Percentiles rank a stretch among this genome's conserved stretches.
phyloP scores from a whole-genome alignment of 164 flowering plant species.

The Berberis thunbergii region DNA sequence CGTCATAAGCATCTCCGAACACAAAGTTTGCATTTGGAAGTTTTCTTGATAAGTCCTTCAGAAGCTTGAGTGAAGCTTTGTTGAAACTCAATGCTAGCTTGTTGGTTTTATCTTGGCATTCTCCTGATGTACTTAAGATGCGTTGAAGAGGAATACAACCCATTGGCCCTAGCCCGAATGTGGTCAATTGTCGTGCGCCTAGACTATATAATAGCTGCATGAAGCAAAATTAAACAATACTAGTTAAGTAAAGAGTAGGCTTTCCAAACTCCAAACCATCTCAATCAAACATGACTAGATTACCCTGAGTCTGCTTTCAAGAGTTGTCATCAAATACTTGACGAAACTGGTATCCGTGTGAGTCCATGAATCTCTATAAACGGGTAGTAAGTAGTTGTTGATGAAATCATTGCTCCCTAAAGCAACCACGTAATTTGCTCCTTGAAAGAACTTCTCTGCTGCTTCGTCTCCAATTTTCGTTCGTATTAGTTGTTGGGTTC shows the following conservation, averaged over 20 bases:
- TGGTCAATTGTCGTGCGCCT: conserved; percentile 71
- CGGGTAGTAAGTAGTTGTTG: conserved; percentile 81
- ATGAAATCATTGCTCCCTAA: conserved; percentile 97
- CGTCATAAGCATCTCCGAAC: conserved; percentile 90
- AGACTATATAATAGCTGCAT: conserved; percentile 48
- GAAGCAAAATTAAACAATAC: background rate
- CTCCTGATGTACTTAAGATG: conserved; percentile 51
- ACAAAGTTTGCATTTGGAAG: conserved; percentile 57
- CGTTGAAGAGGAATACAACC: conserved; percentile 97
- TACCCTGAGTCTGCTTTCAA: conserved; percentile 57
- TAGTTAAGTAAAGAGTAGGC: background rate
- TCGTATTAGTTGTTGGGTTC: conserved; percentile 53
- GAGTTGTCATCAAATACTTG: conserved; percentile 51
- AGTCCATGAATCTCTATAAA: conserved; percentile 71
- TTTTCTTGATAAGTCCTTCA: conserved; percentile 25
- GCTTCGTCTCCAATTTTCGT: conserved; percentile 46
- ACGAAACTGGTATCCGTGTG: conserved; percentile 55
- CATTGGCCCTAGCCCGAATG: conserved; percentile 94
- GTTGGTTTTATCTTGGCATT: conserved; percentile 61
- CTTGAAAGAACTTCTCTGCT: conserved; percentile 62
- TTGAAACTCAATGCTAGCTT: conserved; percentile 68
- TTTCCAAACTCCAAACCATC: background rate
- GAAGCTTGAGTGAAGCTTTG: conserved; percentile 34
- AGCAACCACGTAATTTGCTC: conserved; percentile 69
- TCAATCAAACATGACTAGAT: too few relatives aligned